Percentiles rank a stretch among this genome's conserved stretches.
Conservation (phyloP, 176 grass and related monocot species). For the Aegilops longissima region DNA sequence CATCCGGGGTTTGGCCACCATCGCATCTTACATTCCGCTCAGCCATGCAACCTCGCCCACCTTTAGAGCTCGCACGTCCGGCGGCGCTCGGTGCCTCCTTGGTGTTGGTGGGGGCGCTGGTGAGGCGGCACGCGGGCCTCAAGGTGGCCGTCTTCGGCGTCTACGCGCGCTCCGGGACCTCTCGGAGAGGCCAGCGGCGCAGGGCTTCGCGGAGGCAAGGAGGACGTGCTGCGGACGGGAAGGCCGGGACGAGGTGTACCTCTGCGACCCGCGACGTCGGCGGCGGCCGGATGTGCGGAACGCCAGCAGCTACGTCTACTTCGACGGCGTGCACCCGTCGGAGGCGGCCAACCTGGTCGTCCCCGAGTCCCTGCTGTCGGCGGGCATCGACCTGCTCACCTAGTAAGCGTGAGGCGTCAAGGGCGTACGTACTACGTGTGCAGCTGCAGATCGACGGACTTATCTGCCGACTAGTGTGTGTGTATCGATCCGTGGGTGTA, state of each 20-base stretch:
- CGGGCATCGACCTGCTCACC: constrained; percentile 40
- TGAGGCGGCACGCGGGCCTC: neutral
- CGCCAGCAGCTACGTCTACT: constrained; percentile 71
- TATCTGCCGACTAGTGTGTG: neutral
- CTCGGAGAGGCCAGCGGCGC: neutral
- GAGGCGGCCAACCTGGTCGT: constrained; percentile 32
- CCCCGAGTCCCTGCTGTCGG: constrained; percentile 41
- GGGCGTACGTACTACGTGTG: no score
- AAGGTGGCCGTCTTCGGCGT: neutral
- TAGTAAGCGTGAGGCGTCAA: neutral
- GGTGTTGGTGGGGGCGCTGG: constrained; percentile 9
- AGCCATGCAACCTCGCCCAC: no score
- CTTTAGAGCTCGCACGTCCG: no score
- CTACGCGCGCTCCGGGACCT: neutral
- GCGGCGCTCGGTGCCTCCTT: no score
- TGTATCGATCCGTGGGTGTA: no score
- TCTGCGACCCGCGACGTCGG: constrained; percentile 49
- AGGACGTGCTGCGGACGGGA: constrained; percentile 72
- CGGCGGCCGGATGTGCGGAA: constrained; percentile 42
- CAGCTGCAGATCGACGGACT: neutral
- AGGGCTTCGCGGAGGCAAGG: constrained; percentile 31
- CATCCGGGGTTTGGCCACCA: no score
- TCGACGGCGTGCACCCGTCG: constrained; percentile 79
- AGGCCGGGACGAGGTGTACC: neutral
- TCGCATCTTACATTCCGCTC: no score